These are phyloP conservation scores for Stephania japonica DNA, from an alignment of 164 flowering plant species.

Conservation along the genomic window DNA sequence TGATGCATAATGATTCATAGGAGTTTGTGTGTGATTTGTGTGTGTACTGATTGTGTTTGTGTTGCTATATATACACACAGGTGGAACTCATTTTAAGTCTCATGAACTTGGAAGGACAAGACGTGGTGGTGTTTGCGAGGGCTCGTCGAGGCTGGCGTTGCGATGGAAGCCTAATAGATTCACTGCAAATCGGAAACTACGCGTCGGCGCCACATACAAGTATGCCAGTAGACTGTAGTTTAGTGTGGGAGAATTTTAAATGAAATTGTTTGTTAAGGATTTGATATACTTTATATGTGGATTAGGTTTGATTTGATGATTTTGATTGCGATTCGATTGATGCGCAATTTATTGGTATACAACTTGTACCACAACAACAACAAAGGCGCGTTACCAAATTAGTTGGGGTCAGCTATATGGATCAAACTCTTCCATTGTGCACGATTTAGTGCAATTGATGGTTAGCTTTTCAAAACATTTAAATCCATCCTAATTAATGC, in stretches of 20 bases:
- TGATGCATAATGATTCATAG: background rate
- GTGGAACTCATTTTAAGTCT: constrained; percentile 14
- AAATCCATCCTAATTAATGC: too few relatives aligned
- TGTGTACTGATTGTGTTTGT: background rate
- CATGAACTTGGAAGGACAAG: constrained; percentile 2
- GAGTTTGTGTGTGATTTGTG: background rate
- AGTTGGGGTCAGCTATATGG: too few relatives aligned
- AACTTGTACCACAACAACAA: too few relatives aligned
- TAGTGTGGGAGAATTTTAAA: background rate
- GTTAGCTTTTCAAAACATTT: too few relatives aligned
- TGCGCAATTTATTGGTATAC: too few relatives aligned
- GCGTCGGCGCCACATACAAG: constrained; percentile 18
- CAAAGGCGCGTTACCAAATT: too few relatives aligned
- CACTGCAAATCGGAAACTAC: constrained; percentile 7
- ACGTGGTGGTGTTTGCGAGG: background rate
- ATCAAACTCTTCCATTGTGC: too few relatives aligned
- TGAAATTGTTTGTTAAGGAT: background rate
- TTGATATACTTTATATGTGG: background rate
- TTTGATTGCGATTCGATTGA: background rate
- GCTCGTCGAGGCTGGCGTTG: constrained; percentile 10
- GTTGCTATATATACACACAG: constrained; percentile 7
- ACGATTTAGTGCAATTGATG: too few relatives aligned
- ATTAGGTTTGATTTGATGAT: background rate
- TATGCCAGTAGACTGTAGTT: background rate
- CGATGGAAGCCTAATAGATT: constrained; percentile 11